Evolutionary conservation across 495 filamentous ascomycete genomes (phyloP), one percentile per base, ranked within the genome.

Genomic region (Penicillium pulvis): DNA sequence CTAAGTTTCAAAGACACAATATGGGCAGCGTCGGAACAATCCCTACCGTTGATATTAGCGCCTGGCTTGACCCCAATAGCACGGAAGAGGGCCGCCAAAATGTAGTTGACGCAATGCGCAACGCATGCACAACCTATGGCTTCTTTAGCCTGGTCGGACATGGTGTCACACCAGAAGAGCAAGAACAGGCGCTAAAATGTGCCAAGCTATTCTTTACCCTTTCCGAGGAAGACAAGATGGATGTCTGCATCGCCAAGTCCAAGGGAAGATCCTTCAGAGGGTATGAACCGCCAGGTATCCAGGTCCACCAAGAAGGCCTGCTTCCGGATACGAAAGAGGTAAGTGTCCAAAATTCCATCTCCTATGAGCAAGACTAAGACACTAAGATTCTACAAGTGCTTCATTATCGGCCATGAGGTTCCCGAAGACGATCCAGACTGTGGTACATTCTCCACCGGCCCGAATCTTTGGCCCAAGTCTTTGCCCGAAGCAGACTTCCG

Each of bases 321-420:
- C 23, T 79, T 53, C 72, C 72, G 1, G 76, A 79, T 48, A 42
- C 60, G 3, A 79, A 79, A 59, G 75, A 79, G 64, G 67, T 74
- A 56, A 16, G 41, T 43, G 17, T 20, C 23, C 16, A 17, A 2
- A 47, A 44, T 6, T 20, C 1, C 33, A 50, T 28, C 2, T 36
- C 1, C 2, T 23, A 23, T 36, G 33, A 28, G 4, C 28, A 7
- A 28, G 28, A 28, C 28, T 3, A 28, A 28, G 28, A 7, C 28
- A 28, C 3, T 28, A 0, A 28, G 4, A 0, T 54, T 16, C 36
- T 36, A 0, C 23, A 12, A 72, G 69, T 58, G 56, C 33, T 75
- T 69, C 64, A 72, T 64, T 55, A 64, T 78, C 33, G 74, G 71
- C 43, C 57, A 54, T 7, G 74, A 78, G 16, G 62, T 70, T 30